These are phyloP conservation scores for Eimeria praecox DNA, from an alignment of 169 alveolate genomes.

Conservation along the genomic window DNA sequence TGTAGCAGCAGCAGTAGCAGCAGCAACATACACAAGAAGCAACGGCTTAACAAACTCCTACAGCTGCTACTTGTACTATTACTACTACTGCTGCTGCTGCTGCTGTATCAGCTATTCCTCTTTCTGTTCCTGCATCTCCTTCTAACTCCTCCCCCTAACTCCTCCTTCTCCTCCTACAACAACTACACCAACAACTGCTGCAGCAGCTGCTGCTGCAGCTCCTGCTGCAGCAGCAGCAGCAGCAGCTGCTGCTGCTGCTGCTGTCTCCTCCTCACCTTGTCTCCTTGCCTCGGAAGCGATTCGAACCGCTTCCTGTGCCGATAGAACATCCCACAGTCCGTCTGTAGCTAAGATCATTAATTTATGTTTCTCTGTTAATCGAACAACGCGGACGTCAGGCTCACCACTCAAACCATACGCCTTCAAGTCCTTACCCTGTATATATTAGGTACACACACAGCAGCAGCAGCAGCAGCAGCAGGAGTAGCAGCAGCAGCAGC, in stretches of 20 bases:
- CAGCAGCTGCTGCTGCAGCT: not conserved
- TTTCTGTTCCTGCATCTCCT: no score
- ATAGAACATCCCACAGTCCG: slow-evolving; percentile 90
- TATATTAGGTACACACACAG: not conserved
- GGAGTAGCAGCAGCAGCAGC: slow-evolving; percentile 11
- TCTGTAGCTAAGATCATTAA: slow-evolving; percentile 92
- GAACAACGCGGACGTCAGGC: slow-evolving; percentile 90
- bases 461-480: slow-evolving; percentile 29
- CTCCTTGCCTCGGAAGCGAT: not conserved
- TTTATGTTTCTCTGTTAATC: slow-evolving; percentile 96
- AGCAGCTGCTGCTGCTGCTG: slow-evolving; percentile 20
- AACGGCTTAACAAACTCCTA: not conserved
- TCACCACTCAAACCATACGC: slow-evolving; percentile 3
- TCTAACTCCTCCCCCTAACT: no score
- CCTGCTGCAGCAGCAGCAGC: not conserved
- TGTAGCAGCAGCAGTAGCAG: not conserved
- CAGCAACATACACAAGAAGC: not conserved
- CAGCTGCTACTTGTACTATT: not conserved
- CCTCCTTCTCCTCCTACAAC: no score
- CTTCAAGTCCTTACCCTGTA: slow-evolving; percentile 33
- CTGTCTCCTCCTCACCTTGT: not conserved
- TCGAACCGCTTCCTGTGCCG: slow-evolving; percentile 81
- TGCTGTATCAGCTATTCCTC: not conserved
- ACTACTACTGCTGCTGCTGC: slow-evolving; percentile 20
- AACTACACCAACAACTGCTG: not conserved